These are phyloP conservation scores for Thermothelomyces thermophilus DNA, from an alignment of 2,329 filamentous ascomycete species.

Conservation along the genomic window DNA sequence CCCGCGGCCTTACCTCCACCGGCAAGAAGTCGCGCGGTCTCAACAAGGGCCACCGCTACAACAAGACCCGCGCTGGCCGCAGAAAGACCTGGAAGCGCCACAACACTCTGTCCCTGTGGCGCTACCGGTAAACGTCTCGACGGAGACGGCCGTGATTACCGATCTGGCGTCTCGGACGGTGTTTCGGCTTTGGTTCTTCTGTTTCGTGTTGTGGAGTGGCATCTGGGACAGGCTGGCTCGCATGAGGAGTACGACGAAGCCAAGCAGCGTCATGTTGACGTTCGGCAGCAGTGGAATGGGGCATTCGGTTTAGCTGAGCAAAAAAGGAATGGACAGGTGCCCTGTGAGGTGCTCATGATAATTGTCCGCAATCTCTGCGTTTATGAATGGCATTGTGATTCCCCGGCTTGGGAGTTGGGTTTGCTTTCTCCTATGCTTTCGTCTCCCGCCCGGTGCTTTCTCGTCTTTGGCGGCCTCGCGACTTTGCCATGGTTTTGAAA, in stretches of 20 bases:
- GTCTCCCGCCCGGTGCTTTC: background rate
- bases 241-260: conserved; percentile 10
- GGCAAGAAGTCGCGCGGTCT: conserved; percentile 99
- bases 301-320: conserved; percentile 21
- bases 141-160: conserved; percentile 2
- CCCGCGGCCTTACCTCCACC: conserved; percentile 91
- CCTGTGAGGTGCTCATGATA: conserved; percentile 12
- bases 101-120: conserved; percentile 98
- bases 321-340: conserved; percentile 24
- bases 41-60: conserved; percentile 98
- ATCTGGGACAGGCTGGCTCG: conserved; percentile 16
- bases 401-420: conserved; percentile 14
- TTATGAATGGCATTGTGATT: conserved; percentile 20
- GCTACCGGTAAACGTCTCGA: conserved; percentile 68
- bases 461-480: too few relatives aligned
- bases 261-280: conserved; percentile 15
- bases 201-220: conserved; percentile 15
- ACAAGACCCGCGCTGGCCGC: conserved; percentile 93
- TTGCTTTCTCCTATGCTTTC: conserved; percentile 1
- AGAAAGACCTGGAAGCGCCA: conserved; percentile 99
- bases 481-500: too few relatives aligned
- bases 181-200: conserved; percentile 21
- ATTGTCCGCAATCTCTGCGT: conserved; percentile 11
- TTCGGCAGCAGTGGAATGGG: conserved; percentile 20
- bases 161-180: conserved; percentile 5